These are phyloP conservation scores for Apiotrichum akiyoshidainum DNA, from an alignment of 1,284 basidiomycete species.

Conservation along the genomic window DNA sequence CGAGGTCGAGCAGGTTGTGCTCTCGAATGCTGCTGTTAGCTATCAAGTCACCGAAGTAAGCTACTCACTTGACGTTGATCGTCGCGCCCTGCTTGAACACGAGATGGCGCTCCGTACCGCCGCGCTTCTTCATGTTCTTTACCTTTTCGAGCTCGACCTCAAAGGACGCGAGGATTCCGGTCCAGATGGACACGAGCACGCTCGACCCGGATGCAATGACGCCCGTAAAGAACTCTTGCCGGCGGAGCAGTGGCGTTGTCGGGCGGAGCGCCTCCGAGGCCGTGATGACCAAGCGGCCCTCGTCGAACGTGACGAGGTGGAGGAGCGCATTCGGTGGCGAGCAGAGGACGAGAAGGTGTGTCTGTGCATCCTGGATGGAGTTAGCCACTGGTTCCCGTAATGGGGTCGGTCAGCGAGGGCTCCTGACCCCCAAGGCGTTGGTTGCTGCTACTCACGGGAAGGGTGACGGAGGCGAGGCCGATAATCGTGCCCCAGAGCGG, in stretches of 20 bases:
- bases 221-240: conserved; percentile 47
- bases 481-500: conserved; percentile 48
- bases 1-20: conserved; percentile 66
- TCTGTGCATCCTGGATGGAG: conserved; percentile 30
- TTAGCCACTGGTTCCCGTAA: background rate
- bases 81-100: conserved; percentile 36
- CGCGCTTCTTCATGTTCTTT: conserved; percentile 30
- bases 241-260: conserved; percentile 37
- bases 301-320: conserved; percentile 35
- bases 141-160: conserved; percentile 44
- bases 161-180: conserved; percentile 45
- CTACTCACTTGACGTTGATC: conserved; percentile 47
- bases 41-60: background rate
- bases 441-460: conserved; percentile 27
- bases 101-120: conserved; percentile 22
- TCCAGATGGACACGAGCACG: conserved; percentile 46
- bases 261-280: conserved; percentile 32
- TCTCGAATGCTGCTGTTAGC: conserved; percentile 62
- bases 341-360: conserved; percentile 44
- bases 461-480: conserved; percentile 35
- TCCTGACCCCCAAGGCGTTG: background rate
- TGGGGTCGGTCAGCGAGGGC: too few species aligned
- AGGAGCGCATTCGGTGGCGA: conserved; percentile 46
- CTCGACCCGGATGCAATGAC: conserved; percentile 32
- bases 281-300: conserved; percentile 32